These are phyloP conservation scores for Fusarium acutatum DNA, from an alignment of 2,329 filamentous ascomycete species.

Conservation along the genomic window DNA sequence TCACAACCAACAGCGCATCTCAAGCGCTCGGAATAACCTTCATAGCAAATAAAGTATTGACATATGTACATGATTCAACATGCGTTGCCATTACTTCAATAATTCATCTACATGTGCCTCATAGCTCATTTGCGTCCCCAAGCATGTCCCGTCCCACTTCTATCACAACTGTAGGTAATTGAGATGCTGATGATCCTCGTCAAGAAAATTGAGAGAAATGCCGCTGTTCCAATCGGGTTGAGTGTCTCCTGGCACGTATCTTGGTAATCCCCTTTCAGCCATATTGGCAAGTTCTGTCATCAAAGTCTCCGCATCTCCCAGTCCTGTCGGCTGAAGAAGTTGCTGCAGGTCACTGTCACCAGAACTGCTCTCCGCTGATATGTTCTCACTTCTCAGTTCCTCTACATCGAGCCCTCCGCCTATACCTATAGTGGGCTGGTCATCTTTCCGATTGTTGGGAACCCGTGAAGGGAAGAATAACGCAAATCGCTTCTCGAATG, in stretches of 20 bases:
- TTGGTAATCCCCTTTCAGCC: not conserved
- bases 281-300: not conserved
- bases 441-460: not conserved
- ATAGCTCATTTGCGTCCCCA: not conserved
- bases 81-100: not conserved
- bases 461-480: not conserved
- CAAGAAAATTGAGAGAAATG: not conserved
- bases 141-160: not conserved
- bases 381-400: not conserved
- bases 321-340: not conserved
- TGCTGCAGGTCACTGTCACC: not conserved
- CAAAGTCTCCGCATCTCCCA: not conserved
- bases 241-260: not conserved
- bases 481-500: not conserved
- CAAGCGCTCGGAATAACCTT: no score
- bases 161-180: not conserved
- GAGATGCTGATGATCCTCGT: not conserved
- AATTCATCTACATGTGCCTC: no score
- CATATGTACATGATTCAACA: not conserved
- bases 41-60: accelerated
- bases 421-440: accelerated
- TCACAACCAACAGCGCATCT: accelerated
- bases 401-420: not conserved
- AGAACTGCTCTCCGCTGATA: not conserved
- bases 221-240: not conserved